Evolutionary conservation across 768 basidiomycete species (phyloP).

Genomic region (Gautieria morchelliformis): DNA sequence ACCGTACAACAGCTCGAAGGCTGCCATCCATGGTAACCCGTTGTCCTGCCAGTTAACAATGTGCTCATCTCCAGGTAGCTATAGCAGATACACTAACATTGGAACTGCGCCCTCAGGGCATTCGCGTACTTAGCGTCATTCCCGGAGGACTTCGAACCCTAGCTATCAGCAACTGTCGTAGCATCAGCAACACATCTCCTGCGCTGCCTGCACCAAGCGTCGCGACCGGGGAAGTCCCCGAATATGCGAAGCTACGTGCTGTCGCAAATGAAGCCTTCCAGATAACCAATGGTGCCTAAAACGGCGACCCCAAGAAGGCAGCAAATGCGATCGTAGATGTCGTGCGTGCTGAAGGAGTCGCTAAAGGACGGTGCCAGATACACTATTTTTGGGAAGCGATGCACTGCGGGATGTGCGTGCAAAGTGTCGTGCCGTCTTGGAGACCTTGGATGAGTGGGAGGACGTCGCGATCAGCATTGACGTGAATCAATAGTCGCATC

Average conservation of each 20-base stretch:
- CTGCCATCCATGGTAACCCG: slow-evolving; percentile 46
- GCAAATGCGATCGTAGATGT: slow-evolving; percentile 20
- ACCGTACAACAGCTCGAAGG: slow-evolving; percentile 46
- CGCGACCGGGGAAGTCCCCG: not conserved
- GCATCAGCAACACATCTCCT: not conserved
- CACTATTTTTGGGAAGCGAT: slow-evolving; percentile 21
- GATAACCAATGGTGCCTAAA: slow-evolving; percentile 14
- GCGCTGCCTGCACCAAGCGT: not conserved
- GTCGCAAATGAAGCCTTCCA: not conserved
- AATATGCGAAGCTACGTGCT: not conserved
- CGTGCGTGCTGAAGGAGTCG: slow-evolving; percentile 15
- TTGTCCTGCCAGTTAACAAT: slow-evolving; percentile 2
- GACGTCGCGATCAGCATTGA: slow-evolving; percentile 16
- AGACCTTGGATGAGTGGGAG: slow-evolving; percentile 25
- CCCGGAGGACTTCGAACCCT: slow-evolving; percentile 56
- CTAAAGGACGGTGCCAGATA: slow-evolving; percentile 18
- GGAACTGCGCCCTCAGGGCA: slow-evolving; percentile 46
- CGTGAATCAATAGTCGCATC: not conserved
- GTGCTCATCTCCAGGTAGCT: slow-evolving; percentile 23
- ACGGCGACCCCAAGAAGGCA: slow-evolving; percentile 19
- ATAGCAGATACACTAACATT: slow-evolving; percentile 42
- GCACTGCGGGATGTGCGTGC: slow-evolving; percentile 32
- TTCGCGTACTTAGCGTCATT: slow-evolving; percentile 47
- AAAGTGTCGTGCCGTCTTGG: slow-evolving; percentile 28
- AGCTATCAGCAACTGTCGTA: slow-evolving; percentile 34